Evolutionary conservation across 2,329 filamentous ascomycete species (phyloP), one percentile per base, ranked within the genome.

Genomic region (Leptographium flavum): DNA sequence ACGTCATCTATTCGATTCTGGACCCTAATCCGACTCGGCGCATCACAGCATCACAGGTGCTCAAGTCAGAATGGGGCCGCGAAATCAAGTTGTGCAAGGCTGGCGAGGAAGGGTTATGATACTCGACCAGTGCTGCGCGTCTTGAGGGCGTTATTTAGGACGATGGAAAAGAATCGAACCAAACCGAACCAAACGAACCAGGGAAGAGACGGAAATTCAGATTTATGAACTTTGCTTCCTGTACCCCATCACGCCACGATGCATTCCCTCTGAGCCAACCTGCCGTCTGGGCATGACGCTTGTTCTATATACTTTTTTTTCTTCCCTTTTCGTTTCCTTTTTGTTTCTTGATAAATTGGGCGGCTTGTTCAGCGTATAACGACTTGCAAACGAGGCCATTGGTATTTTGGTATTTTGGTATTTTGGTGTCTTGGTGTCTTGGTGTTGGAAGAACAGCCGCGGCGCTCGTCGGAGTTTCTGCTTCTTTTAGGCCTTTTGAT

Each of bases 41-140:
- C 55, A 90, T 98, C 60, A 95, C 87, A 27, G 90, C 92, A 47
- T 90, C 88, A 35, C 92, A 98, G 66, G 87, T 96, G 47, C 78
- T 98, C 57, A 94, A 94, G 65, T 96, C 90, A 5, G 92, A 98
- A 68, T 98, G 92, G 92, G 87, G 92, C 54, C 85, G 92, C 55
- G 90, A 95, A 64, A 95, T 96, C 64, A 94, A 88, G 66, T 74
- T 96, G 47, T 98, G 92, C 70, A 92, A 88, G 65, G 90, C 92
- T 49, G 92, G 90, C 54, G 86, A 96, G 65, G 88, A 96, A 71
- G 92, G 92, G 47, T 81, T 93, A 56, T 95, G 42, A 74, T 64
- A 15, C 14, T 23, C 10, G 35, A 21, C 13, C 21, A 23, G 35
- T 37, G 27, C 28, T 33, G 27, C 14, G 14, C 21, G 30, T 45